Percentiles rank a stretch among this genome's conserved stretches.
Conservation (phyloP, 495 filamentous ascomycete species). For the Amniculicola lignicola region DNA sequence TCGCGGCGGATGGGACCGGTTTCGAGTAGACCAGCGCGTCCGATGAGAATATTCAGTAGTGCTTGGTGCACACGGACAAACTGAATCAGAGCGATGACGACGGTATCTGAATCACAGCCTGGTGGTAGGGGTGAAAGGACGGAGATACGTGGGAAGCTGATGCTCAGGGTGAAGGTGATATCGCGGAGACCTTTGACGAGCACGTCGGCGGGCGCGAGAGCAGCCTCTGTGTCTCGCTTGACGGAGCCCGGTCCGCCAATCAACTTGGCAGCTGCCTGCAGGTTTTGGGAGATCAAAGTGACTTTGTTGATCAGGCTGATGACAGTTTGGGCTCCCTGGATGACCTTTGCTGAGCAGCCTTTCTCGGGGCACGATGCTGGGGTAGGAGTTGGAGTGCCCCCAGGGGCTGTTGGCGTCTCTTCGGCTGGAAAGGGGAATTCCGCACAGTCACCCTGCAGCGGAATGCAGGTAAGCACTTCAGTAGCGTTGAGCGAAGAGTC, state of each 20-base stretch:
- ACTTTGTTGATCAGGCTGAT: neutral
- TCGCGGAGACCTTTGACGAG: neutral
- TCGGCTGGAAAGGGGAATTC: neutral
- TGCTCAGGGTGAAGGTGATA: neutral
- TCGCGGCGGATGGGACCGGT: neutral
- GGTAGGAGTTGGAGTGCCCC: neutral
- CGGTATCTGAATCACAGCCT: neutral
- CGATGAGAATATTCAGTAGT: neutral
- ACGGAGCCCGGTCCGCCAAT: neutral
- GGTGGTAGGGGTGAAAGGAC: neutral
- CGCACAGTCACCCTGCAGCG: neutral
- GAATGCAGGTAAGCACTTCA: neutral
- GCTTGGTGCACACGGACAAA: neutral
- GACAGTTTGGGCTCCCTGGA: neutral
- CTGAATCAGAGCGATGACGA: neutral
- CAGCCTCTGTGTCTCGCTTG: neutral
- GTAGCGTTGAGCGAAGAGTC: neutral
- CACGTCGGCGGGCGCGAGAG: neutral
- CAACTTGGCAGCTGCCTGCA: neutral
- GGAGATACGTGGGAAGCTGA: neutral
- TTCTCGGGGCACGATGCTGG: neutral
- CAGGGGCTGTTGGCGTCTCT: neutral
- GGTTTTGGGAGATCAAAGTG: neutral
- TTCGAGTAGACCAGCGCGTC: neutral
- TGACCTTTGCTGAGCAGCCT: neutral